Evolutionary conservation across 331 rosid genomes (phyloP), one percentile per base, ranked within the genome.

Genomic region (Erythrophleum ivorense): DNA sequence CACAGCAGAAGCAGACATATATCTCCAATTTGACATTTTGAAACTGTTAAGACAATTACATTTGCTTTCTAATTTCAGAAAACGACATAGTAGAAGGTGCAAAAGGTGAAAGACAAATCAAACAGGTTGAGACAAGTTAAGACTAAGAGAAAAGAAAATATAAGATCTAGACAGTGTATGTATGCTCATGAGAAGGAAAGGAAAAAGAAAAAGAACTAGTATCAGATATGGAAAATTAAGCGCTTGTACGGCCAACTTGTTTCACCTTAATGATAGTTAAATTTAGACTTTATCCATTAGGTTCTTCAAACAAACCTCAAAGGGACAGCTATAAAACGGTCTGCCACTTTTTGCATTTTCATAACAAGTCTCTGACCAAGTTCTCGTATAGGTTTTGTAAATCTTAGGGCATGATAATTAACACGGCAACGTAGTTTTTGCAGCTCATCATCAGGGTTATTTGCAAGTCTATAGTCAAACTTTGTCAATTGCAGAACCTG

Each of bases 401-500:
- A 96, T 83, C 84, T 91, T 83, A 96, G 85, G 55, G 99, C 97
- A 86, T 91, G 99, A 84, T 90, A 92, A 88, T 96, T 96, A 57
- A 90, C 99, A 71, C 98, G 98, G 77, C 99, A 96, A 41, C 99
- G 95, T 84, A 96, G 83, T 92, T 85, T 96, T 77, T 94, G 97
- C 54, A 96, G 92, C 50, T 96, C 98, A 5, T 92, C 93, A n/a
- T 96, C 97, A 43, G 94, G 91, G 88, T 91, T 81, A 90, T 78
- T 92, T 19, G 99, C 90, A 83, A 96, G 99, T 87, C 99, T 92
- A 73, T 91, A 96, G 80, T 96, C 99, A 87, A 96, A 96, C 84
- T 96, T 96, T 0, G 99, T 96, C 92, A 96, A 86, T 81, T 96
- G 99, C 78, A 96, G 81, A 82, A 96, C 99, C 98, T 96, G 94